Conservation (phyloP, 73 alveolate genomes). For the Symbiodinium pilosum region DNA sequence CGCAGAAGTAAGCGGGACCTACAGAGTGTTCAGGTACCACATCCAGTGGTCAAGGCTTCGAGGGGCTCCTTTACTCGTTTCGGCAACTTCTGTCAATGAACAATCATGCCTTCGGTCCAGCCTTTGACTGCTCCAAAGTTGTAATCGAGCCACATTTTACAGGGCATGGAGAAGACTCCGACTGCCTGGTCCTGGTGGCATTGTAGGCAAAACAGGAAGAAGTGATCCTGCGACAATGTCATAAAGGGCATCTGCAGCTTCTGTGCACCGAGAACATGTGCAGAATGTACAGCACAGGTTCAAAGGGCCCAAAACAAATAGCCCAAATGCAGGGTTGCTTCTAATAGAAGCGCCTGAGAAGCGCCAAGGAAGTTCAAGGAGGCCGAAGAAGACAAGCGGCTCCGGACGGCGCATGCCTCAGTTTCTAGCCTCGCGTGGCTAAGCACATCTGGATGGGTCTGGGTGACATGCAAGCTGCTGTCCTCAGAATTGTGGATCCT, state of each 20-base stretch:
- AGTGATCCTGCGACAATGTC: neutral
- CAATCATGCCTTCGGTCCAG: no score
- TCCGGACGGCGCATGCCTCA: slow-evolving; percentile 17
- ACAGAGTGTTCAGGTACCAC: neutral
- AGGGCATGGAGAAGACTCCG: slow-evolving; percentile 6
- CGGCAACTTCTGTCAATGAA: no score
- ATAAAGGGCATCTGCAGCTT: neutral
- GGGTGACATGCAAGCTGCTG: neutral
- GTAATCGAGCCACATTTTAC: neutral
- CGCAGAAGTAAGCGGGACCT: neutral
- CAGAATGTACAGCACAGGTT: no score
- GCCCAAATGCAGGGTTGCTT: no score
- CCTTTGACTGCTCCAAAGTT: neutral
- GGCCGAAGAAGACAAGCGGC: slow-evolving; percentile 76
- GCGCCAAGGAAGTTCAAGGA: slow-evolving; percentile 55
- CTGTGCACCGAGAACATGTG: no score
- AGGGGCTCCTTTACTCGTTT: no score
- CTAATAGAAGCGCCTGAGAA: neutral
- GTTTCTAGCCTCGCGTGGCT: neutral
- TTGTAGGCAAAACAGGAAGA: neutral
- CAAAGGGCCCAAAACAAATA: no score
- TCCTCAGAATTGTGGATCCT: no score
- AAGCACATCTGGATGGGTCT: neutral
- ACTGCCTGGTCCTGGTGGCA: neutral
- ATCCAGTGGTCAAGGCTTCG: neutral